A percentile compares a stretch with the other conserved stretches of the same genome.
phyloP scores from a whole-genome alignment of 768 basidiomycete species.

The Exsudoporus frostii region DNA sequence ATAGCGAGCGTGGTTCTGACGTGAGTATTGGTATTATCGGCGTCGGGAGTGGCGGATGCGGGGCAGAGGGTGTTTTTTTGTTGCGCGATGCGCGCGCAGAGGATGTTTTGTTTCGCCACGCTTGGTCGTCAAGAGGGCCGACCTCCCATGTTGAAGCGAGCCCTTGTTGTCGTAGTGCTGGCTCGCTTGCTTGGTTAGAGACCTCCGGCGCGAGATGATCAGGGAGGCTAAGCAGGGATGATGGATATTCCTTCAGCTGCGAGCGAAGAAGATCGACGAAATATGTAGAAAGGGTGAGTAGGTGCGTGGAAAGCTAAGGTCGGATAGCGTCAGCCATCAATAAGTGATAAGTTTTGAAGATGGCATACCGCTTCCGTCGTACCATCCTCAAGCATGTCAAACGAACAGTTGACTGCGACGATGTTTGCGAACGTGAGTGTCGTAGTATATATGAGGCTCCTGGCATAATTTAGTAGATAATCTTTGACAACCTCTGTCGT shows the following conservation, averaged over 20 bases:
- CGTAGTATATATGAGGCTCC: constrained; percentile 90
- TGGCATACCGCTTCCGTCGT: constrained; percentile 49
- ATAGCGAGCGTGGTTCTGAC: constrained; percentile 68
- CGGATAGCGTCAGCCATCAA: constrained; percentile 28
- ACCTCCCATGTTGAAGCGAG: constrained; percentile 2
- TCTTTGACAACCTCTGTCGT: constrained; percentile 69
- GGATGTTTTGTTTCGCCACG: background rate
- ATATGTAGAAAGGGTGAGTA: constrained; percentile 24
- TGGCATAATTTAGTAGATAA: constrained; percentile 89
- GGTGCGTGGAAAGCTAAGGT: constrained; percentile 27
- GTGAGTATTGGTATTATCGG: constrained; percentile 89
- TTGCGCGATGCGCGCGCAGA: background rate
- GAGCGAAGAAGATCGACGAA: constrained; percentile 33
- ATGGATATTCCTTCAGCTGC: constrained; percentile 29
- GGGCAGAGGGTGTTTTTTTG: background rate
- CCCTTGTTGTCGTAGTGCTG: background rate
- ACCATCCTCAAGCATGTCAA: constrained; percentile 73
- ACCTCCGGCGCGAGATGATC: constrained; percentile 11
- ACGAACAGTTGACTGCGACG: constrained; percentile 70
- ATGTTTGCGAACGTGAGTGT: constrained; percentile 75
- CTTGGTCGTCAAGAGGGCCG: background rate
- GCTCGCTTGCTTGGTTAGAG: background rate
- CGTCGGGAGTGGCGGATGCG: constrained; percentile 35
- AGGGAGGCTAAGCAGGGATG: constrained; percentile 26
- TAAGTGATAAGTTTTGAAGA: background rate